Percentiles rank a stretch among this genome's conserved stretches.
Evolutionary conservation across 2,329 filamentous ascomycete genomes (phyloP).

Genomic region (Pseudogymnoascus sp.): DNA sequence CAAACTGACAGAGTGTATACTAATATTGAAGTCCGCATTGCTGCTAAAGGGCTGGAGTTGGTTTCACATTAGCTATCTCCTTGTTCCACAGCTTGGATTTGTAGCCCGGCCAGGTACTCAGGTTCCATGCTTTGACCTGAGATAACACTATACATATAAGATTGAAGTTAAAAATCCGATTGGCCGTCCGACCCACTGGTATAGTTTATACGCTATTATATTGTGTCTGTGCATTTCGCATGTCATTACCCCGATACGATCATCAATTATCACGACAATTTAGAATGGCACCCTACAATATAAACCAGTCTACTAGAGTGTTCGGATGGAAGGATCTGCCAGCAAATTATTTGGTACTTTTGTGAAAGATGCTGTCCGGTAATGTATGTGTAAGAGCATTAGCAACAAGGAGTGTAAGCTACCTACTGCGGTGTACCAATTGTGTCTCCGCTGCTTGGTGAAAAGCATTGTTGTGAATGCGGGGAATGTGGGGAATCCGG

Average conservation of each 20-base stretch:
- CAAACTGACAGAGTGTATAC: no score
- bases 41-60: no score
- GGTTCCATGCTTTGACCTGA: constrained; percentile 56
- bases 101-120: constrained; percentile 32
- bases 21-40: no score
- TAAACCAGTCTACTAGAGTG: neutral
- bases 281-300: no score
- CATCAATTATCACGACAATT: neutral
- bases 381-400: neutral
- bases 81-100: constrained; percentile 32
- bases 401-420: neutral
- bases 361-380: neutral
- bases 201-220: no score
- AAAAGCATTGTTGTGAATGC: neutral
- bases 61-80: constrained; percentile 9
- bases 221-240: neutral
- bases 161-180: no score
- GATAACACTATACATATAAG: no score
- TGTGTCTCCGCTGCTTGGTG: neutral
- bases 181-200: no score
- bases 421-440: neutral
- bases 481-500: neutral
- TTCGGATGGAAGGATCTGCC: neutral
- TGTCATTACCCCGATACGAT: neutral
- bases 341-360: neutral